These are phyloP conservation scores for Pezizomycotina sp. DNA, from an alignment of 2,329 filamentous ascomycete genomes.

Conservation along the genomic window DNA sequence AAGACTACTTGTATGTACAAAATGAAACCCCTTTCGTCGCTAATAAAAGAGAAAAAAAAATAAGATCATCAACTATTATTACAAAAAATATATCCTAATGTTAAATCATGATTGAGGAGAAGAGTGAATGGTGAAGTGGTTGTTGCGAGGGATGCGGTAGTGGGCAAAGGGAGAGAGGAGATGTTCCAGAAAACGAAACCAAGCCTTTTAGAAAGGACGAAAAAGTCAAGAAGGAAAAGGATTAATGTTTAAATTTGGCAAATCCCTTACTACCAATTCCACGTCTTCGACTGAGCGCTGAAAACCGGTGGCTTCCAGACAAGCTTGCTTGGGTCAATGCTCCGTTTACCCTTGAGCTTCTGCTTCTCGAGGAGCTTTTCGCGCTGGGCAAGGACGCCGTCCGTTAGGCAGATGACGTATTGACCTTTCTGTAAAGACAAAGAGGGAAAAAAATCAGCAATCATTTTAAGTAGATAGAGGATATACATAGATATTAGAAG, in stretches of 20 bases:
- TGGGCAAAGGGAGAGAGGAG: constrained; percentile 4
- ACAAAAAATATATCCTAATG: constrained; percentile 2
- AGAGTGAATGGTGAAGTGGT: constrained; percentile 2
- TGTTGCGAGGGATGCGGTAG: constrained; percentile 3
- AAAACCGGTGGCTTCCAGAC: constrained; percentile 97
- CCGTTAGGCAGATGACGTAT: constrained; percentile 85
- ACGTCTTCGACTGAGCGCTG: constrained; percentile 72
- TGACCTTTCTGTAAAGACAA: constrained; percentile 51
- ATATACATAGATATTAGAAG: background rate
- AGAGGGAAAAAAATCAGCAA: too few relatives aligned
- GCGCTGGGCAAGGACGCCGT: constrained; percentile 54
- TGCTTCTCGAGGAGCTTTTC: constrained; percentile 62
- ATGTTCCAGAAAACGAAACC: too few relatives aligned
- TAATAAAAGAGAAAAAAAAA: constrained; percentile 3
- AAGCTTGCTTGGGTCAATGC: constrained; percentile 61
- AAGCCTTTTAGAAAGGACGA: background rate
- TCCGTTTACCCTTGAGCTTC: constrained; percentile 57
- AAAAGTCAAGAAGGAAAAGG: background rate
- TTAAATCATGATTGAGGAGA: constrained; percentile 1
- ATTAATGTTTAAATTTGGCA: too few relatives aligned
- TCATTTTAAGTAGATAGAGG: constrained; percentile 4
- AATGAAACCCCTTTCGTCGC: background rate
- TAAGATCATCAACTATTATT: background rate
- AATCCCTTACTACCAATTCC: constrained; percentile 60
- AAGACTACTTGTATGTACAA: background rate